Percentiles rank a stretch among this genome's conserved stretches.
phyloP scores from a whole-genome alignment of 768 basidiomycete genomes.

The Podaxis sp. region DNA sequence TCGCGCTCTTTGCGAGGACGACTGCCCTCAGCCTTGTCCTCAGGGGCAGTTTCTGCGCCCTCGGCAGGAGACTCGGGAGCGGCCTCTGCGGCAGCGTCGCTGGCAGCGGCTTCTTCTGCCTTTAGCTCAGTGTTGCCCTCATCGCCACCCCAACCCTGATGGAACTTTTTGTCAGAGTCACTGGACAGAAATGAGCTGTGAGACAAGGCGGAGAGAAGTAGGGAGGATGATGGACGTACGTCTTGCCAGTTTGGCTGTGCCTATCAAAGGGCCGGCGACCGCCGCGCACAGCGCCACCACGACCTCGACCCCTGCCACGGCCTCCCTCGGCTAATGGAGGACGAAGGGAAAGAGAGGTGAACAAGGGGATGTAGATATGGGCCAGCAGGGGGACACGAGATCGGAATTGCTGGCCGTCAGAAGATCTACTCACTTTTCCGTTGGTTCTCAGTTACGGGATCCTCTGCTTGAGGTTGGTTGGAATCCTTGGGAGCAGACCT shows the following conservation, averaged over 20 bases:
- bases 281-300: constrained; percentile 48
- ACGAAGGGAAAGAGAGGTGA: constrained; percentile 13
- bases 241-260: constrained; percentile 84
- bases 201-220: constrained; percentile 17
- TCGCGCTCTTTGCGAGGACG: constrained; percentile 54
- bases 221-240: constrained; percentile 42
- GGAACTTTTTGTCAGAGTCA: constrained; percentile 93
- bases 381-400: constrained; percentile 2
- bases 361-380: constrained; percentile 8
- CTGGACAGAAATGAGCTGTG: constrained; percentile 34
- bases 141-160: constrained; percentile 94
- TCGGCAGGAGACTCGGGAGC: constrained; percentile 32
- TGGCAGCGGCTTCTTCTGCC: constrained; percentile 70
- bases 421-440: constrained; percentile 33
- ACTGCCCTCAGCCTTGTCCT: constrained; percentile 34
- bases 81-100: constrained; percentile 63
- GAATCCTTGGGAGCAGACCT: constrained; percentile 33
- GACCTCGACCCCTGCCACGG: constrained; percentile 50
- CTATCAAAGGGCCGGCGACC: constrained; percentile 81
- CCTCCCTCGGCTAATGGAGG: constrained; percentile 41
- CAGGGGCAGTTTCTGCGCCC: constrained; percentile 33
- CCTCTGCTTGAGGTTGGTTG: constrained; percentile 25
- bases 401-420: not conserved
- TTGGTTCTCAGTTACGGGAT: constrained; percentile 27
- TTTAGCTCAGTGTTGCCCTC: constrained; percentile 83